phyloP scores from a whole-genome alignment of 1,139 yeast genomes.

The Saccharomyces hybrid region DNA sequence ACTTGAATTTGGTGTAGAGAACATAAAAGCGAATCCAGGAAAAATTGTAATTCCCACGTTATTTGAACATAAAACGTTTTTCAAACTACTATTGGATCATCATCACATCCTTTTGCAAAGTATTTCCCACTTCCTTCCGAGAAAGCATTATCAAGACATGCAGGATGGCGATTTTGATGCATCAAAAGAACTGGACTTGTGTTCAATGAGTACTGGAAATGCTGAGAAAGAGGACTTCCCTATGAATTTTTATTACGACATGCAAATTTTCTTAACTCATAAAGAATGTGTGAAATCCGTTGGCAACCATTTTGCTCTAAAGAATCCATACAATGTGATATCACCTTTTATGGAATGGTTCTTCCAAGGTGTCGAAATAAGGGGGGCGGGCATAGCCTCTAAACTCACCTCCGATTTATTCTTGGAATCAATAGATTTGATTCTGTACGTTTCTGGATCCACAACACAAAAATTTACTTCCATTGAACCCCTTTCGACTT shows the following conservation, averaged over 20 bases:
- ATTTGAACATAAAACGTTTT: constrained; percentile 6
- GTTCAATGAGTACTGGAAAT: not conserved
- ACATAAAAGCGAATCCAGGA: constrained; percentile 2
- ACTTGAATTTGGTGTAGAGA: constrained; percentile 4
- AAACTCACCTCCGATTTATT: not conserved
- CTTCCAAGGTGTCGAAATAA: not conserved
- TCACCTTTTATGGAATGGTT: constrained; percentile 3
- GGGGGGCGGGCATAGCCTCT: not conserved
- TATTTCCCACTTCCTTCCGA: constrained; percentile 2
- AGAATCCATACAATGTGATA: constrained; percentile 3
- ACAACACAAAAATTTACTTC: not conserved
- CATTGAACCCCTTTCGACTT: constrained; percentile 3
- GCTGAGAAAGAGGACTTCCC: constrained; percentile 3
- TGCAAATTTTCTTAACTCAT: not conserved
- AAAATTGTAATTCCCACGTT: constrained; percentile 5
- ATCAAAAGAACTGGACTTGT: not conserved
- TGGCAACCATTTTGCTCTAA: constrained; percentile 1
- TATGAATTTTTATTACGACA: not conserved
- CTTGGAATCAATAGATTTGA: not conserved
- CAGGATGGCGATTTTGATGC: not conserved
- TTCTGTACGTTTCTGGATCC: not conserved
- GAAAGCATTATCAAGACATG: not conserved
- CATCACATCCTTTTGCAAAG: constrained; percentile 3
- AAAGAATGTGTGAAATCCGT: not conserved
- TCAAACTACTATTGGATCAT: constrained; percentile 6